Percentiles rank a stretch among this genome's conserved stretches.
Evolutionary conservation across 1,139 yeast species (phyloP).

Genomic region (Wickerhamomyces sp.): DNA sequence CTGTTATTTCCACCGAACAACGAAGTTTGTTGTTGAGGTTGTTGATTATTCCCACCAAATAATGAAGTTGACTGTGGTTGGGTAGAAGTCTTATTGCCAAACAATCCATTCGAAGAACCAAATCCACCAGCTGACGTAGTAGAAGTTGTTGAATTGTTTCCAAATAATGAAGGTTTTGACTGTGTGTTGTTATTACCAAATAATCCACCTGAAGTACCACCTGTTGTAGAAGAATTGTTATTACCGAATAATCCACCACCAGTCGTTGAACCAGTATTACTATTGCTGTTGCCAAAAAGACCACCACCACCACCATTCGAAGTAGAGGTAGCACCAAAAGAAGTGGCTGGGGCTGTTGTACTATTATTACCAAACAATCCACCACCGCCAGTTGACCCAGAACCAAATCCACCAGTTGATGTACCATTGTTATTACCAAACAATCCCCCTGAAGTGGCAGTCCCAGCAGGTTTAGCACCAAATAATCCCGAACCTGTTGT

Average conservation of each 20-base stretch:
- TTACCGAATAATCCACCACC: constrained; percentile 27
- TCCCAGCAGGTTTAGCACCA: constrained; percentile 1
- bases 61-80: constrained; percentile 16
- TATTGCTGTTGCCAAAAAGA: too few species aligned
- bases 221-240: constrained; percentile 9
- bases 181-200: constrained; percentile 25
- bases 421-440: constrained; percentile 7
- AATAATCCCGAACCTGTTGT: constrained; percentile 21
- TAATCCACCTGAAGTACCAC: constrained; percentile 5
- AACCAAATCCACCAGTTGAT: constrained; percentile 9
- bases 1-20: constrained; percentile 4
- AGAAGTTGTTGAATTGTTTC: constrained; percentile 2
- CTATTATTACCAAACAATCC: constrained; percentile 36
- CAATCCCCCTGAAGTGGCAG: constrained; percentile 9
- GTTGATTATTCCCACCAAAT: constrained; percentile 15
- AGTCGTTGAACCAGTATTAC: too few species aligned
- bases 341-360: constrained; percentile 8
- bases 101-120: constrained; percentile 19
- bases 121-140: background rate
- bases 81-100: constrained; percentile 23
- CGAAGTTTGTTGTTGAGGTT: constrained; percentile 8
- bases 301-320: constrained; percentile 25
- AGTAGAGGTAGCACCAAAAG: constrained; percentile 13
- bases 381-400: constrained; percentile 14
- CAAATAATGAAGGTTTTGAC: constrained; percentile 17